Base-by-base conservation (phyloP, 2,329 filamentous ascomycete species). In the Apiospora hydei region DNA sequence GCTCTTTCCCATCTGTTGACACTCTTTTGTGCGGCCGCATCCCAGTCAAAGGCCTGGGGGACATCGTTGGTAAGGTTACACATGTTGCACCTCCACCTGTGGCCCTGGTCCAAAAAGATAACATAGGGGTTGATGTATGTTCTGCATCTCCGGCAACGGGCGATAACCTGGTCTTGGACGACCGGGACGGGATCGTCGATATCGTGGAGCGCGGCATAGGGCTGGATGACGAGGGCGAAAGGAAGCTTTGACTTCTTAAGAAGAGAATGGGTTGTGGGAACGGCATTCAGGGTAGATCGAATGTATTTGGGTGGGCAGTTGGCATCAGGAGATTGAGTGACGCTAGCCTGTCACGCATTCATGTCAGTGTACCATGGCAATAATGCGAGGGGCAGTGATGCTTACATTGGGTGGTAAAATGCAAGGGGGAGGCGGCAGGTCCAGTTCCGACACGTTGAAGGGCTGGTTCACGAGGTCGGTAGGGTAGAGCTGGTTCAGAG, bases 51-150 rank as follows among this genome's bases (percentile, higher is more conserved):
- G 49, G 95, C 95, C 83, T 99, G 96, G n/a, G 96, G 96, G 51
- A 98, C 96, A 78, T 99, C 96, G 81, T 99, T 99, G 77, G 95
- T 98, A 75, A 99, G 87, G 83, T 98, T 98, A 84, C 96, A 99
- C 95, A 99, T 98, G 85, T 99, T 99, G 86, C 96, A 99, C 80
- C 96, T 92, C 96, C 96, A 99, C 80, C 96, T 90, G 84, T 99
- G 96, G 67, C 96, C 96, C 80, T 98, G 94, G 78, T 99, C 96
- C 73, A 99, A 86, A 85, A 99, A 99, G 67, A 94, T 94, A 73
- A 97, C 96, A 77, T 96, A 99, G 16, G 96, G 95, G 82, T 98
- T 98, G 87, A 98, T 98, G 82, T 98, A 98, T 71, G 96, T 96
- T 77, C 96, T 89, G 84, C 96, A 99, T 84, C 96, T 92, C 82